A percentile compares a stretch with the other conserved stretches of the same genome.
Conservation (phyloP, 2,329 filamentous ascomycete genomes). For the Rutstroemia sp. region DNA sequence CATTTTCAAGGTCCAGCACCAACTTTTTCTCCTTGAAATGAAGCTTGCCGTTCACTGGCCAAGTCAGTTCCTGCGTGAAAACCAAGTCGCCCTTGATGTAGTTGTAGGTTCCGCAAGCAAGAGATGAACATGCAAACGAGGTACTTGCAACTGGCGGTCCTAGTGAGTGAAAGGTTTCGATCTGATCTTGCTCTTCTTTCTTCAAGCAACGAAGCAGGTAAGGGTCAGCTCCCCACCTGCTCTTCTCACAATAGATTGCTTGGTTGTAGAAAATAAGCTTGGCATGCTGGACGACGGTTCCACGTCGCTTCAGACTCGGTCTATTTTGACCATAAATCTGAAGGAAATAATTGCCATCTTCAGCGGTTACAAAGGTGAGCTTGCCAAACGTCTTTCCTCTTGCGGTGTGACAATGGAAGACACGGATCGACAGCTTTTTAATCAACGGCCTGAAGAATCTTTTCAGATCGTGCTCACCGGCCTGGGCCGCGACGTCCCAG, state of each 20-base stretch:
- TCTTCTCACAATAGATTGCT: constrained; percentile 22
- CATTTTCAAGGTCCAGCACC: constrained; percentile 32
- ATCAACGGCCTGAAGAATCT: constrained; percentile 34
- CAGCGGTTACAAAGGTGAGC: constrained; percentile 37
- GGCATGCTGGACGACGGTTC: background rate
- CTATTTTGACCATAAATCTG: constrained; percentile 21
- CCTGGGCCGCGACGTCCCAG: constrained; percentile 33
- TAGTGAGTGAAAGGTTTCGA: background rate
- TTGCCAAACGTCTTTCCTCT: constrained; percentile 34
- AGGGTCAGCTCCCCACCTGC: constrained; percentile 18
- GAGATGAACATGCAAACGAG: constrained; percentile 27
- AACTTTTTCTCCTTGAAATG: constrained; percentile 33
- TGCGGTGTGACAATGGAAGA: constrained; percentile 38
- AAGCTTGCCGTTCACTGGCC: constrained; percentile 35
- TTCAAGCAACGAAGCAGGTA: constrained; percentile 16
- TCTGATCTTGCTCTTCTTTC: constrained; percentile 16
- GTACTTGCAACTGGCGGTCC: constrained; percentile 17
- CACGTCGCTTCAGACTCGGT: background rate
- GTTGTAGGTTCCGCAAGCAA: constrained; percentile 38
- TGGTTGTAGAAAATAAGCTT: constrained; percentile 14
- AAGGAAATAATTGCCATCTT: constrained; percentile 38
- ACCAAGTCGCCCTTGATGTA: constrained; percentile 32
- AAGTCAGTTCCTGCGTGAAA: constrained; percentile 35
- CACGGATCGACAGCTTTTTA: constrained; percentile 31
- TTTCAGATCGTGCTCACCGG: constrained; percentile 36